phyloP scores from a whole-genome alignment of 495 filamentous ascomycete genomes.

The Halenospora varia region DNA sequence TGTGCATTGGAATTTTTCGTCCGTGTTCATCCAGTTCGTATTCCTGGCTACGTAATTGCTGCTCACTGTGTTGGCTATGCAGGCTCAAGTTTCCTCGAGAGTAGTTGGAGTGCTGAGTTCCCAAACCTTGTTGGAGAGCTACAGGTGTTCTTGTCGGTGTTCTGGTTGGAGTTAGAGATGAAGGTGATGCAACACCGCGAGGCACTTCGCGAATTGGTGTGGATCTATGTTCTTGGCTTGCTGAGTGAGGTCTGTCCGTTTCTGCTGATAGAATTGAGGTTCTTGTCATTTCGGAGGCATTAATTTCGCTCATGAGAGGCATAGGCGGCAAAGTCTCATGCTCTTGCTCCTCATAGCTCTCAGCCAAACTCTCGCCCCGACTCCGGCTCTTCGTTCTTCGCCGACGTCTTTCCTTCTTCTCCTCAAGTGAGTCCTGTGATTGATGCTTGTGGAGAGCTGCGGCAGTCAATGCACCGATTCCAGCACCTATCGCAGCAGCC shows the following conservation, averaged over 20 bases:
- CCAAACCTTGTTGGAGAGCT: conserved; percentile 39
- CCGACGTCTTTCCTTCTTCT: conserved; percentile 41
- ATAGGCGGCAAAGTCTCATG: conserved; percentile 49
- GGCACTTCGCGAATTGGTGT: conserved; percentile 54
- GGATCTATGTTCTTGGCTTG: conserved; percentile 39
- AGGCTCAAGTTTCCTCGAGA: conserved; percentile 52
- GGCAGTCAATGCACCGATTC: conserved; percentile 55
- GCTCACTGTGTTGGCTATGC: conserved; percentile 45
- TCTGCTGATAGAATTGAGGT: conserved; percentile 83
- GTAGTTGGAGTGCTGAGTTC: conserved; percentile 50
- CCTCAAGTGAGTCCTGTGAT: conserved; percentile 56
- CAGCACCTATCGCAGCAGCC: conserved; percentile 51
- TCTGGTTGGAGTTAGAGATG: conserved; percentile 43
- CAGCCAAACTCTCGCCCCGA: conserved; percentile 52
- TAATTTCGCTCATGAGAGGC: conserved; percentile 79
- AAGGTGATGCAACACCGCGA: conserved; percentile 49
- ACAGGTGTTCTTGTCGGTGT: conserved; percentile 41
- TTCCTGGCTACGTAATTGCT: conserved; percentile 40
- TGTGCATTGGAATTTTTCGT: conserved; percentile 31
- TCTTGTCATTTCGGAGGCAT: conserved; percentile 80
- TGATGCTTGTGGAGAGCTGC: conserved; percentile 63
- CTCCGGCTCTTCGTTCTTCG: conserved; percentile 47
- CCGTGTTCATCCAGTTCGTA: conserved; percentile 44
- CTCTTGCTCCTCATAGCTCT: conserved; percentile 22
- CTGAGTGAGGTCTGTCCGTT: conserved; percentile 65